Base-by-base conservation (phyloP, 495 filamentous ascomycete species). In the Xylaria intraflava region DNA sequence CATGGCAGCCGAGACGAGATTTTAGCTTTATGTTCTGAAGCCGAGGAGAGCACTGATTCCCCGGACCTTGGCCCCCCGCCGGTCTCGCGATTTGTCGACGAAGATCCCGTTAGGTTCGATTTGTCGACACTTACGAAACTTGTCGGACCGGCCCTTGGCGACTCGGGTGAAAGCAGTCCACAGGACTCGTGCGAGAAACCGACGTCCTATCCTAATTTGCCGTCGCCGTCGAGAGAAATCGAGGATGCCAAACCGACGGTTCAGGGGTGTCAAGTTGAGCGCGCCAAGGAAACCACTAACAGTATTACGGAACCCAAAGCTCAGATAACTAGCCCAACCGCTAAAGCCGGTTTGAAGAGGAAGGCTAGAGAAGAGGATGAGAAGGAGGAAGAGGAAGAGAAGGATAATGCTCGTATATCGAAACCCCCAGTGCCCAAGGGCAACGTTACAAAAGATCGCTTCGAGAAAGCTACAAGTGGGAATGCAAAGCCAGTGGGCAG, bases 11-110 rank as follows among this genome's bases (percentile, higher is more conserved):
- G 51, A 27, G 71, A 74, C 27, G 70, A 80, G 44, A 73, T 77
- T 20, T 24, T 76, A 33, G 73, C 75, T 6, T 56, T 85, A 19
- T 65, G 77, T 23, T 71, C 74, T 14, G 69, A 75, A n/a, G 71
- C 72, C 8, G 73, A 66, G 3, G 72, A 77, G 31, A 56, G 59
- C 47, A 73, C 69, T 24, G 78, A 83, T 38, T 88, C 85, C 6
- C 83, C 84, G 0, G 84, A 87, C 36, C 70, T 86, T 38, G 83
- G 82, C 10, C 83, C 86, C 6, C 79, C 83, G 38, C 78, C 81
- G 16, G 72, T 87, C 9, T 86, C 79, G 1, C 80, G 81, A 48
- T 83, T 79, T 56, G 78, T 83, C 10, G 74, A 81, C 46, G 84
- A 85, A 39, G 80, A 83, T 49, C 71, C 79, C 0, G 79, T 81